Conservation (phyloP, 805 yeast genomes). For the Cyberlindnera japonica region DNA sequence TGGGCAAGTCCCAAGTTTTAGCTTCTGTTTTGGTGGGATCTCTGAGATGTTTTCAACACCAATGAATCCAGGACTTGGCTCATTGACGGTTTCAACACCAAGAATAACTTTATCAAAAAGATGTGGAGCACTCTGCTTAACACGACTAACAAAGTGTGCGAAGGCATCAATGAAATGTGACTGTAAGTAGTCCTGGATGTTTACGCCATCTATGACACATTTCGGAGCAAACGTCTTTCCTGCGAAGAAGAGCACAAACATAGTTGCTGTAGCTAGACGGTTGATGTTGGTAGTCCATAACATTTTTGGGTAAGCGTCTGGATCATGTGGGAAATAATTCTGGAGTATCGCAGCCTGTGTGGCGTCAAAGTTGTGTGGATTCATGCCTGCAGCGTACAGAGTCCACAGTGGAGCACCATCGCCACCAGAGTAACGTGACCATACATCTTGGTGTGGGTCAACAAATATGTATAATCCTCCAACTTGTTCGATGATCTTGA, state of each 20-base stretch:
- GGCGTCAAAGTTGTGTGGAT: conserved; percentile 64
- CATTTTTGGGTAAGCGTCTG: conserved; percentile 68
- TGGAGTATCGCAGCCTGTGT: conserved; percentile 84
- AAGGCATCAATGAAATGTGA: conserved; percentile 54
- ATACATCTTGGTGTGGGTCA: conserved; percentile 92
- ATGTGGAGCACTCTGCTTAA: conserved; percentile 40
- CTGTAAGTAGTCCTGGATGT: conserved; percentile 78
- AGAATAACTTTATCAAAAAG: conserved; percentile 47
- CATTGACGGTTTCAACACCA: conserved; percentile 86
- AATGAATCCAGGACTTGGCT: conserved; percentile 74
- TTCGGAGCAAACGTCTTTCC: conserved; percentile 78
- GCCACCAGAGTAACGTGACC: conserved; percentile 89
- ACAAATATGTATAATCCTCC: conserved; percentile 78
- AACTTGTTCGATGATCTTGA: conserved; percentile 50
- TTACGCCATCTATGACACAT: conserved; percentile 62
- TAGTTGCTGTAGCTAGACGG: conserved; percentile 68
- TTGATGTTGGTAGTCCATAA: conserved; percentile 88
- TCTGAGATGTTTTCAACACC: conserved; percentile 54
- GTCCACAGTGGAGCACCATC: conserved; percentile 97
- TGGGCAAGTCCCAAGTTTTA: conserved; percentile 79
- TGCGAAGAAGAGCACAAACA: conserved; percentile 84
- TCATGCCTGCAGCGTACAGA: conserved; percentile 78
- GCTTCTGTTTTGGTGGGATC: conserved; percentile 58
- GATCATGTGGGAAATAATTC: conserved; percentile 41
- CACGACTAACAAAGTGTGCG: conserved; percentile 39